Percentiles rank a stretch among this genome's conserved stretches.
Conservation (phyloP, 2,329 filamentous ascomycete species). For the Chaetoscypha palmicola region DNA sequence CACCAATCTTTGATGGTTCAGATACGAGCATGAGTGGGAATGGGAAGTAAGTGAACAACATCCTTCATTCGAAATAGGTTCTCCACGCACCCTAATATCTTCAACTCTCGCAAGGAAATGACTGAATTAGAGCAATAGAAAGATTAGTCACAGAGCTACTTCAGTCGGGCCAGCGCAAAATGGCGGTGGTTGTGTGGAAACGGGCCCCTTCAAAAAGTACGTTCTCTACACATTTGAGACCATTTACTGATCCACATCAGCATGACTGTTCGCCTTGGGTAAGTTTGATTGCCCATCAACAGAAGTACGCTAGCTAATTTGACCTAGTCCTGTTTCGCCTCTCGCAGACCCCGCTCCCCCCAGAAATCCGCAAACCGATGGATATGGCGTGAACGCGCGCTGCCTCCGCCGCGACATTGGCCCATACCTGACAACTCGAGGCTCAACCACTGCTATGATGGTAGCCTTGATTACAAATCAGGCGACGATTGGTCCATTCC, state of each 20-base stretch:
- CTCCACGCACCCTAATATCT: too few species aligned
- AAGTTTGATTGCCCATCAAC: constrained; percentile 29
- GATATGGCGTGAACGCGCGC: constrained; percentile 34
- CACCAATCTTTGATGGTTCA: constrained; percentile 49
- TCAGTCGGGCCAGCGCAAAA: constrained; percentile 33
- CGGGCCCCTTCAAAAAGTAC: constrained; percentile 38
- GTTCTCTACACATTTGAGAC: neutral
- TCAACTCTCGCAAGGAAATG: too few species aligned
- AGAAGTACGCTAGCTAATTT: too few species aligned
- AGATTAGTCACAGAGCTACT: constrained; percentile 24
- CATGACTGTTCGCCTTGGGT: constrained; percentile 38
- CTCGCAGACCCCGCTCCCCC: constrained; percentile 24
- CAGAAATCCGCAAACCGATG: constrained; percentile 26
- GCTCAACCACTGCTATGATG: constrained; percentile 32
- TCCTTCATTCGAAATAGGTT: too few species aligned
- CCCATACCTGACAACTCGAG: constrained; percentile 30
- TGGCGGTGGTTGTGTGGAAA: constrained; percentile 47
- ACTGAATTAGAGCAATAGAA: too few species aligned
- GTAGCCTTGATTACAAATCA: constrained; percentile 33
- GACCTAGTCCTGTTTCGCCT: constrained; percentile 15
- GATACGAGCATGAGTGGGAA: constrained; percentile 43
- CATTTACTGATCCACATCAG: constrained; percentile 8
- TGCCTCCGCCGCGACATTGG: constrained; percentile 38
- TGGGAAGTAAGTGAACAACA: too few species aligned
- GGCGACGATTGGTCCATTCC: constrained; percentile 36